These are phyloP conservation scores for Brettanomyces custersianus DNA, from an alignment of 805 yeast genomes.

Conservation along the genomic window DNA sequence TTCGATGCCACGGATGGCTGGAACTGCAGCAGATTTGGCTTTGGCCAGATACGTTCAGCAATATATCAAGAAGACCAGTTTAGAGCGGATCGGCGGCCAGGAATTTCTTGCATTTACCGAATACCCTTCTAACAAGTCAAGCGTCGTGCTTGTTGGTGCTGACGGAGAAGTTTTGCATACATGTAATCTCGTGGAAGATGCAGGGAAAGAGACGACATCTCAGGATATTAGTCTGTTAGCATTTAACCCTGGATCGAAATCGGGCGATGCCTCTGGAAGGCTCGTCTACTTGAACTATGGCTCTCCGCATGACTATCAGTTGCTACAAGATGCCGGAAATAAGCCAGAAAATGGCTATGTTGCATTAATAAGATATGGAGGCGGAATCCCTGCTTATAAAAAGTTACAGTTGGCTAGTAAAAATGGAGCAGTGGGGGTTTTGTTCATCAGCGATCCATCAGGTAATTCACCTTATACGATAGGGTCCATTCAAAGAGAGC, in stretches of 20 bases:
- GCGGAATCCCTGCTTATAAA: constrained; percentile 35
- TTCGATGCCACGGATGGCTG: constrained; percentile 79
- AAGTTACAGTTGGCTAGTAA: constrained; percentile 48
- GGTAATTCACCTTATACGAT: constrained; percentile 23
- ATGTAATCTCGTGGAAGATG: constrained; percentile 12
- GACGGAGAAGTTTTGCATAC: constrained; percentile 12
- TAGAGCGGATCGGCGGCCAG: constrained; percentile 40
- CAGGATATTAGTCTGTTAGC: constrained; percentile 34
- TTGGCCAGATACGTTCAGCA: constrained; percentile 57
- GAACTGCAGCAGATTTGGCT: constrained; percentile 77
- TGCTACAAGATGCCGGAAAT: constrained; percentile 29
- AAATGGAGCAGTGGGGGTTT: constrained; percentile 52
- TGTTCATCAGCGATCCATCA: constrained; percentile 49
- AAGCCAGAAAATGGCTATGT: constrained; percentile 37
- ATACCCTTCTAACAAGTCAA: constrained; percentile 42
- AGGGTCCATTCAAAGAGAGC: constrained; percentile 41
- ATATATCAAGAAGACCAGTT: constrained; percentile 48
- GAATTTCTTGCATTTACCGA: constrained; percentile 51
- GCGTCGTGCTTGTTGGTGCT: constrained; percentile 15
- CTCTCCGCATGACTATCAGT: constrained; percentile 39
- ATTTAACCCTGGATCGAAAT: constrained; percentile 60
- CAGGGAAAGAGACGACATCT: constrained; percentile 7
- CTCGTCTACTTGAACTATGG: constrained; percentile 67
- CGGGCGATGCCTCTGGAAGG: constrained; percentile 46
- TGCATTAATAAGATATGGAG: constrained; percentile 53